Percentiles rank a stretch among this genome's conserved stretches.
These are phyloP conservation scores for Globisporangium middletonii DNA, from an alignment of 352 stramenopile genomes.

Conservation along the genomic window DNA sequence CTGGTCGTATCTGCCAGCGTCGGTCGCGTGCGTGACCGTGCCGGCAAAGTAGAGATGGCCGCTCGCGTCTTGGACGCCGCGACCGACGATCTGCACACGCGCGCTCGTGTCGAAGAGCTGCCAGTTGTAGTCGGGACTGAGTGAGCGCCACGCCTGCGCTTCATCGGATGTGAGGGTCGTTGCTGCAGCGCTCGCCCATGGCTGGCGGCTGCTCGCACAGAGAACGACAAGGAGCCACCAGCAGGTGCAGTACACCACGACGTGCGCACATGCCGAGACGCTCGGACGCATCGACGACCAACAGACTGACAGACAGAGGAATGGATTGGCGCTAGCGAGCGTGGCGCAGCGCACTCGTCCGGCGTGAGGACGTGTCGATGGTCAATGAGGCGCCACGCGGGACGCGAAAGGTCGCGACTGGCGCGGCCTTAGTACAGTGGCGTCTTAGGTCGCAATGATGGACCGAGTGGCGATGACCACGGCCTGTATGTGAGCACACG, in stretches of 20 bases:
- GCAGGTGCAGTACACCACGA: neutral
- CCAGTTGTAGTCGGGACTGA: slow-evolving; percentile 49
- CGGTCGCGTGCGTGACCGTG: slow-evolving; percentile 27
- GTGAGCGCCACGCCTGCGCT: slow-evolving; percentile 31
- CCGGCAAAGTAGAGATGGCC: slow-evolving; percentile 64
- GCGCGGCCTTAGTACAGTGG: too few species aligned
- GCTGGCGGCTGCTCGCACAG: neutral
- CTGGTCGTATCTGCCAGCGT: slow-evolving; percentile 18
- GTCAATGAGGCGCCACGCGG: too few species aligned
- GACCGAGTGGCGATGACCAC: too few species aligned
- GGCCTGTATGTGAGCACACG: too few species aligned
- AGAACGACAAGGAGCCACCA: neutral
- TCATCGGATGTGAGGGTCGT: slow-evolving; percentile 23
- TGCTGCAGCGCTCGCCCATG: neutral
- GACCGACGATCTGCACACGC: slow-evolving; percentile 31
- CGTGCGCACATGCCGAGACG: too few species aligned
- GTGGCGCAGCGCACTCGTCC: too few species aligned
- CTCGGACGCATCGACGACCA: neutral
- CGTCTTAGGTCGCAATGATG: too few species aligned
- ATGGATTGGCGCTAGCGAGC: too few species aligned
- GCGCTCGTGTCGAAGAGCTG: slow-evolving; percentile 26
- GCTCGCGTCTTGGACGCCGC: slow-evolving; percentile 24
- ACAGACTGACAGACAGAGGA: too few species aligned
- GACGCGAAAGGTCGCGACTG: too few species aligned
- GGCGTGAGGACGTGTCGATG: too few species aligned